Evolutionary conservation across 75 land plant genomes (phyloP), one percentile per base, ranked within the genome.

Genomic region (Pseudotsuga menziesii): DNA sequence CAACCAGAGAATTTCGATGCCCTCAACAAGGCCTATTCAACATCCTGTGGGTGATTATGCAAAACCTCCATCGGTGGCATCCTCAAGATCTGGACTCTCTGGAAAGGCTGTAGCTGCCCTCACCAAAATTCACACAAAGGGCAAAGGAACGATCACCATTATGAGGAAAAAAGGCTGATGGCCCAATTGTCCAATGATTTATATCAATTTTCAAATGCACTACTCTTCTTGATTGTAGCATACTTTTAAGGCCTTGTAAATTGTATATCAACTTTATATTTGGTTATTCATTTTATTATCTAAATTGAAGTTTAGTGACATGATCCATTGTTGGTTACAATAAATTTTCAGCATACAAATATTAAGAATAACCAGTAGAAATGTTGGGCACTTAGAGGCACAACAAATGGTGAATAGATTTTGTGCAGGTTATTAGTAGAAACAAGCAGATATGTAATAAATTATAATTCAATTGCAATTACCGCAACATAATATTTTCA

Each of bases 101-200:
- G 96, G 98, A 15, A 95, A 95, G 80, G 83, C 91, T 44, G 93
- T 95, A 55, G 90, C 93, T 17, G 91, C 93, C 39, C 84, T 94
- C 12, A 91, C 90, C 17, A 84, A 85, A 81, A 91, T 95, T 72
- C 89, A 93, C 58, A 95, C 98, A 0, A 89, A 87, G 78, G 98
- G 96, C 44, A 87, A 92, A 48, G 98, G 98, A 69, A 90, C 96
- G 20, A 91, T 95, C 70, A 95, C 98, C 4, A 95, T 95, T 41
- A 95, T 95, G 76, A 81, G 96, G 77, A 95, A 93, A 13, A 91
- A 79, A 79, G 93, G 96, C 20, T 94, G 76, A 90, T 55, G 26
- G 2, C 72, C 66, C 9, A 82, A 39, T 14, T 20, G 7, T 14
- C n/a, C 25, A 14, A 41, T 39, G 12, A 48, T 48, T 41, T 41